phyloP scores from a whole-genome alignment of 2,329 filamentous ascomycete species.

The Cladosporium sp. region DNA sequence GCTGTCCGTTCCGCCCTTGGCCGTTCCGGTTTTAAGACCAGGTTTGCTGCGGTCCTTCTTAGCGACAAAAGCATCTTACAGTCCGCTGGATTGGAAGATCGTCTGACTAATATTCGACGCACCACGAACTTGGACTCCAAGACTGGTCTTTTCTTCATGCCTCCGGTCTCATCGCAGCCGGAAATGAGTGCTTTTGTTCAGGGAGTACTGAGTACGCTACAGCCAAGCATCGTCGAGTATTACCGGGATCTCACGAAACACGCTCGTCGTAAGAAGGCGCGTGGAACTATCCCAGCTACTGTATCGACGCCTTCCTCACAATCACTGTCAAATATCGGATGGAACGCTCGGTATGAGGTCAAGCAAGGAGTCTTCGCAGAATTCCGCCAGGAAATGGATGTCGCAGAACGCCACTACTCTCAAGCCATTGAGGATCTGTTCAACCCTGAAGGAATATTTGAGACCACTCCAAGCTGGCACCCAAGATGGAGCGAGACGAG shows the following conservation, averaged over 20 bases:
- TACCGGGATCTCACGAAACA: conserved; percentile 95
- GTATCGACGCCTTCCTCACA: conserved; percentile 72
- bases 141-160: conserved; percentile 77
- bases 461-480: conserved; percentile 86
- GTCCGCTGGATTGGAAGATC: conserved; percentile 67
- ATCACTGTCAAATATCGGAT: conserved; percentile 79
- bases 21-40: conserved; percentile 74
- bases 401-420: conserved; percentile 81
- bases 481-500: conserved; percentile 91
- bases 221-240: conserved; percentile 79
- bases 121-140: conserved; percentile 81
- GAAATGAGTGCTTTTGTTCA: conserved; percentile 75
- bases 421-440: conserved; percentile 83
- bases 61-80: conserved; percentile 66
- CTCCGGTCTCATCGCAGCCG: conserved; percentile 68
- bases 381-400: conserved; percentile 90
- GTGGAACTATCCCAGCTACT: conserved; percentile 76
- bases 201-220: conserved; percentile 71
- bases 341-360: conserved; percentile 93
- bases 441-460: conserved; percentile 75
- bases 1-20: conserved; percentile 69
- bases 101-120: conserved; percentile 75
- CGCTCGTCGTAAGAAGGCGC: conserved; percentile 80
- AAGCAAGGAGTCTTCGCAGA: conserved; percentile 90
- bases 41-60: conserved; percentile 75